Evolutionary conservation across 805 yeast genomes (phyloP), one percentile per base, ranked within the genome.

Genomic region (Komagataella kurtzmanii): DNA sequence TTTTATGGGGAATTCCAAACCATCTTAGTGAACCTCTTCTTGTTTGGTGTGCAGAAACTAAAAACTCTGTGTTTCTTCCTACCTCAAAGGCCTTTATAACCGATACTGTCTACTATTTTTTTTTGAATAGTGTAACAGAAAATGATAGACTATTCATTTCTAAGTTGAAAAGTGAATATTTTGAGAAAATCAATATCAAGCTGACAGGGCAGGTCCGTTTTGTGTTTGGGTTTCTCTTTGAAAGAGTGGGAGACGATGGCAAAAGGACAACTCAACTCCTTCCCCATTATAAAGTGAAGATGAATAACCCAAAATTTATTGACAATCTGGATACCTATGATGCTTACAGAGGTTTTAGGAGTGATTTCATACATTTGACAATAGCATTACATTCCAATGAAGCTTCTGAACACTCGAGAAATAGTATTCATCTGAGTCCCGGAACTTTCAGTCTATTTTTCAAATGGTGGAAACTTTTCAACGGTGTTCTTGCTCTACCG

Each of bases 381-480:
- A 67, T 85, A 44, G 66, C 79, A 0, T 69, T 85, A 36, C 59
- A 68, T 2, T 78, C 85, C 6, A 65, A 70, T 12, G 51, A 55
- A 6, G 48, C 44, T 14, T 24, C 45, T 5, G 48, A 52, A 2
- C 17, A 24, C 10, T 64, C 80, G 8, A 81, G 81, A 58, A 91
- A 90, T 65, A 73, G 89, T 1, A 74, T 86, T 47, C 95, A 90
- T 61, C 66, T 91, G 50, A 74, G 89, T 2, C 96, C 97, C 1
- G 70, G 70, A 3, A 75, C 82, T 0, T 72, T 91, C 57, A 62
- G 68, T 6, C 85, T 81, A 54, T 89, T 93, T 67, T 81, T 80
- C 59, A 61, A 65, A 3, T 93, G 98, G 98, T 90, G 97, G 96
- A 66, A 68, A 40, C 75, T 86, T 56, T 91, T 91, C 65, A 76